Evolutionary conservation across 164 flowering plant genomes (phyloP).

Genomic region (Stephania japonica): DNA sequence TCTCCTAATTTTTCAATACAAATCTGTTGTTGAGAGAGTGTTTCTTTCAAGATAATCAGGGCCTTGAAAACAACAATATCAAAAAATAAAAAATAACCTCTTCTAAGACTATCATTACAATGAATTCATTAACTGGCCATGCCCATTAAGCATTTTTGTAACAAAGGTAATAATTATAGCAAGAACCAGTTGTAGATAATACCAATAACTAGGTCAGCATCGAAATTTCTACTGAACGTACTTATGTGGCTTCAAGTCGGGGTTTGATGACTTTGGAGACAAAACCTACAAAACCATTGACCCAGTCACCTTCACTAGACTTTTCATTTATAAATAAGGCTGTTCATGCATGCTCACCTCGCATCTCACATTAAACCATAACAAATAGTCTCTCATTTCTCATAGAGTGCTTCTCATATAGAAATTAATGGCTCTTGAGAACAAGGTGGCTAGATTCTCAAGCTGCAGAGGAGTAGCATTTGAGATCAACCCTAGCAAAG

Average conservation of each 20-base stretch:
- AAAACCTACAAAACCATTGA: not conserved
- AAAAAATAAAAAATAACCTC: too few species aligned
- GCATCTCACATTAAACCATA: not conserved
- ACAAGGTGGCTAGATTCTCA: slow-evolving; percentile 17
- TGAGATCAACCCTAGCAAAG: slow-evolving; percentile 19
- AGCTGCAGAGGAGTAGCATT: slow-evolving; percentile 29
- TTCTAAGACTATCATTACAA: too few species aligned
- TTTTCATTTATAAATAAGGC: not conserved
- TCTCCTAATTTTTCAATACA: too few species aligned
- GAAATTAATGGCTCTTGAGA: slow-evolving; percentile 5
- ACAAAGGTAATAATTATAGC: too few species aligned
- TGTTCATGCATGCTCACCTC: not conserved
- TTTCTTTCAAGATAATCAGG: too few species aligned
- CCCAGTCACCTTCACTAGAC: not conserved
- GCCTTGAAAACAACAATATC: too few species aligned
- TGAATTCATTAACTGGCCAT: too few species aligned
- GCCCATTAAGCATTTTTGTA: too few species aligned
- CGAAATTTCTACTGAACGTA: not conserved
- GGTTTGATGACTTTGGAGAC: not conserved
- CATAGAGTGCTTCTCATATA: not conserved
- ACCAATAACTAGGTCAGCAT: not conserved
- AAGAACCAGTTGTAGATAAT: too few species aligned
- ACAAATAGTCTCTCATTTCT: not conserved
- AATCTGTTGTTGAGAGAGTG: too few species aligned
- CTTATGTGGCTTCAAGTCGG: not conserved